phyloP scores from a whole-genome alignment of 768 basidiomycete genomes.

The Tephrocybe rancida region DNA sequence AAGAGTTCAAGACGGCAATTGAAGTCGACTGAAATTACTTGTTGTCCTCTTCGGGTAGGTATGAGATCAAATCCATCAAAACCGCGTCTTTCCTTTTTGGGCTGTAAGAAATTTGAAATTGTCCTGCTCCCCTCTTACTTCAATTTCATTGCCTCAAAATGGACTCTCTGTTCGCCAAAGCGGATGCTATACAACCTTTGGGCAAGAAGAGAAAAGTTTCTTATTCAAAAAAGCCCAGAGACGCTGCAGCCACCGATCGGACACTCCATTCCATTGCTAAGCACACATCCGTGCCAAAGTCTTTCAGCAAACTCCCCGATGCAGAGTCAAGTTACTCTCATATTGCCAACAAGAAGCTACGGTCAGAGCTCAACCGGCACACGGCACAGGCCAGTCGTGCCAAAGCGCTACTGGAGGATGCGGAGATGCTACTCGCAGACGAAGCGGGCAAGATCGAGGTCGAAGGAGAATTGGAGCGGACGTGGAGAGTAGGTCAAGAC shows the following conservation, averaged over 20 bases:
- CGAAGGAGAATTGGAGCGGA: conserved; percentile 82
- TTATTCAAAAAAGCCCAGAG: conserved; percentile 28
- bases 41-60: too few relatives aligned
- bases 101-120: too few relatives aligned
- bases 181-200: conserved; percentile 55
- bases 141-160: conserved; percentile 31
- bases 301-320: conserved; percentile 55
- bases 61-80: too few relatives aligned
- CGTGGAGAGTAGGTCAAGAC: conserved; percentile 85
- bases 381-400: conserved; percentile 63
- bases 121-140: too few relatives aligned
- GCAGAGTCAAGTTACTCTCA: conserved; percentile 54
- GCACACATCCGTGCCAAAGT: conserved; percentile 67
- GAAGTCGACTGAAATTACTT: too few relatives aligned
- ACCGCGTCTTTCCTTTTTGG: too few relatives aligned
- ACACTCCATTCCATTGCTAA: conserved; percentile 59
- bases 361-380: conserved; percentile 66
- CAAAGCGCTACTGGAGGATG: conserved; percentile 65
- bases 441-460: conserved; percentile 75
- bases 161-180: conserved; percentile 76
- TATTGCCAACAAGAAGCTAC: conserved; percentile 75
- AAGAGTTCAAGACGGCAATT: too few relatives aligned
- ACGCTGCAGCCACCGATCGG: conserved; percentile 38
- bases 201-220: conserved; percentile 45
- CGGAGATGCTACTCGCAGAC: conserved; percentile 68